A percentile compares a stretch with the other conserved stretches of the same genome.
Conservation (phyloP, 2,329 filamentous ascomycete species). For the Cadophora gregata region DNA sequence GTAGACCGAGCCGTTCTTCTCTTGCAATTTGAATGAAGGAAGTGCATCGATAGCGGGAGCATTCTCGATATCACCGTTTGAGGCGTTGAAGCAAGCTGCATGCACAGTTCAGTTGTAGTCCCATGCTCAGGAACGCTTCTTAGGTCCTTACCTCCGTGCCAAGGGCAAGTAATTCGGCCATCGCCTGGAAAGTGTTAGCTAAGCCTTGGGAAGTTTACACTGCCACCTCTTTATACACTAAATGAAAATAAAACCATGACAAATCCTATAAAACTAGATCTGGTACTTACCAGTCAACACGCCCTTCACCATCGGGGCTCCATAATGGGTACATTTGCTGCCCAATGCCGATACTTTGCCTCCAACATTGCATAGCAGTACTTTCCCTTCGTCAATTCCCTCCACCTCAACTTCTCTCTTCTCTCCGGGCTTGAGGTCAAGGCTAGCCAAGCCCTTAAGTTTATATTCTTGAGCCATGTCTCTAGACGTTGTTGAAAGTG, state of each 20-base stretch:
- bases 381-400: slow-evolving; percentile 83
- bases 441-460: slow-evolving; percentile 77
- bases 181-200: slow-evolving; percentile 49
- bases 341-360: slow-evolving; percentile 81
- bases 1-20: slow-evolving; percentile 84
- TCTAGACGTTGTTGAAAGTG: slow-evolving; percentile 34
- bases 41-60: slow-evolving; percentile 90
- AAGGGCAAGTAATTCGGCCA: slow-evolving; percentile 89
- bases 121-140: slow-evolving; percentile 34
- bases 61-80: slow-evolving; percentile 92
- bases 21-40: slow-evolving; percentile 77
- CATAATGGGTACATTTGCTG: slow-evolving; percentile 88
- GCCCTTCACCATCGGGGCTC: slow-evolving; percentile 86
- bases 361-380: slow-evolving; percentile 81
- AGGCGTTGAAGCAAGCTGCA: slow-evolving; percentile 87
- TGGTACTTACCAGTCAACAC: slow-evolving; percentile 68
- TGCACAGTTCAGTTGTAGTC: background rate
- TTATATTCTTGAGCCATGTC: slow-evolving; percentile 61
- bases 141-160: slow-evolving; percentile 83
- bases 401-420: slow-evolving; percentile 93
- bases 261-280: background rate
- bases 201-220: background rate
- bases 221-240: background rate
- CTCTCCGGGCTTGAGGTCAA: slow-evolving; percentile 78
- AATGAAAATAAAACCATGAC: background rate